These are phyloP conservation scores for Gryganskiella cystojenkinii DNA, from an alignment of 192 early-diverging fungal species.

Conservation along the genomic window DNA sequence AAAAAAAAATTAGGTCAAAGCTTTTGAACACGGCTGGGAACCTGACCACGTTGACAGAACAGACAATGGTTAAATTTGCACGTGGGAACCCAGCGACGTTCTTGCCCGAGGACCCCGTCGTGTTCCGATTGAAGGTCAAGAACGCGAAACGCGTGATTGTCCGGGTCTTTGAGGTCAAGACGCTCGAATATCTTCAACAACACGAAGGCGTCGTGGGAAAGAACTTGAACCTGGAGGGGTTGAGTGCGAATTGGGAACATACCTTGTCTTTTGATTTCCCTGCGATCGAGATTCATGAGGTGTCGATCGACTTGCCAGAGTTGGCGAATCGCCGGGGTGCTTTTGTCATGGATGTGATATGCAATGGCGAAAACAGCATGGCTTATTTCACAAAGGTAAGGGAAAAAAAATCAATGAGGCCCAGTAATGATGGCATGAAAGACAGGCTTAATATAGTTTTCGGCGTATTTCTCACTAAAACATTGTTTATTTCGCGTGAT, in stretches of 20 bases:
- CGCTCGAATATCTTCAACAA: conserved; percentile 52
- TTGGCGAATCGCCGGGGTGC: conserved; percentile 53
- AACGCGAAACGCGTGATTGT: conserved; percentile 52
- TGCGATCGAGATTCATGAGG: conserved; percentile 39
- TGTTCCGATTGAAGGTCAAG: conserved; percentile 51
- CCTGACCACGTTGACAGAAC: conserved; percentile 12
- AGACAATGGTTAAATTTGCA: conserved; percentile 32
- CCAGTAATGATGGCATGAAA: no score
- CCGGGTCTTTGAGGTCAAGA: conserved; percentile 57
- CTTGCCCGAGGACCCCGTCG: conserved; percentile 43
- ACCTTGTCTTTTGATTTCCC: conserved; percentile 25
- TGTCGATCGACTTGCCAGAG: conserved; percentile 37
- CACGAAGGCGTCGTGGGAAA: conserved; percentile 10
- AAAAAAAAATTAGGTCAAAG: conserved; percentile 8
- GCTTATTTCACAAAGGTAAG: conserved; percentile 59
- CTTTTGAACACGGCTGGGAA: background rate
- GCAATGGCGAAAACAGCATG: conserved; percentile 52
- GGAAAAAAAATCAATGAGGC: no score
- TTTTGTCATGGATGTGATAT: conserved; percentile 61
- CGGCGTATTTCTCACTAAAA: no score
- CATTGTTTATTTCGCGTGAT: no score
- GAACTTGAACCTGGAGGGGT: conserved; percentile 52
- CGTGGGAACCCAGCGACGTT: conserved; percentile 17
- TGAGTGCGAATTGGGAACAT: conserved; percentile 59
- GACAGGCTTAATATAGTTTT: no score